phyloP scores from a whole-genome alignment of 768 basidiomycete genomes.

The Russula sp. region DNA sequence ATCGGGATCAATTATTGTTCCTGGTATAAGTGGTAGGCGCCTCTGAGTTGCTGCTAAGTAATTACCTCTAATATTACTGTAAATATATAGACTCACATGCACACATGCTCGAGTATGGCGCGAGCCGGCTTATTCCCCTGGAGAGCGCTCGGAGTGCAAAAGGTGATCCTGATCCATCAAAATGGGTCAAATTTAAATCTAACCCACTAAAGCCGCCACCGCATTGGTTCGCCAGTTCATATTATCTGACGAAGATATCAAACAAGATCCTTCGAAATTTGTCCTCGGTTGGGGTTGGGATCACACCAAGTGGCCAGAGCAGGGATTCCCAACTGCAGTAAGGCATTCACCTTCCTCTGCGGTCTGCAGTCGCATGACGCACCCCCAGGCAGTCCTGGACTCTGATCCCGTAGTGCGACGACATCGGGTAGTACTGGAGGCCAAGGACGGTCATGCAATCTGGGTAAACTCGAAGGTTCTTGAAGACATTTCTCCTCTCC shows the following conservation, averaged over 20 bases:
- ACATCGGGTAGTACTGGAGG: conserved; percentile 71
- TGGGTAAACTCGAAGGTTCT: conserved; percentile 77
- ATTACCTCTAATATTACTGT: conserved; percentile 25
- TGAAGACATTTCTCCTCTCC: conserved; percentile 56
- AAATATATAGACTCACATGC: conserved; percentile 65
- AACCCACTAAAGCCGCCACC: conserved; percentile 52
- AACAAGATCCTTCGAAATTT: conserved; percentile 54
- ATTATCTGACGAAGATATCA: conserved; percentile 53
- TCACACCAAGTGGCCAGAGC: conserved; percentile 69
- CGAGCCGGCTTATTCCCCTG: conserved; percentile 58
- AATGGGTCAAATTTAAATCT: conserved; percentile 12
- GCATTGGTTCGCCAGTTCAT: conserved; percentile 60
- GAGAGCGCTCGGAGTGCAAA: conserved; percentile 56
- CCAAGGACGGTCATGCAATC: conserved; percentile 85
- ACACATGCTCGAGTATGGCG: conserved; percentile 77
- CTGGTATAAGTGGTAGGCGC: conserved; percentile 65
- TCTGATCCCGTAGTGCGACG: conserved; percentile 62
- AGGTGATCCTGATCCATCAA: conserved; percentile 41
- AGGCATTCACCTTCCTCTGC: conserved; percentile 31
- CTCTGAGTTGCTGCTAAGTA: conserved; percentile 11
- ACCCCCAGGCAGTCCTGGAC: conserved; percentile 63
- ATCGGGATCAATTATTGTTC: conserved; percentile 60
- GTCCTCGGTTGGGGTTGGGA: conserved; percentile 90
- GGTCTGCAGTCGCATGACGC: not conserved
- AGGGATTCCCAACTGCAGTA: conserved; percentile 68